Conservation (phyloP, 306 rosid species). For the Sicyos edulis region DNA sequence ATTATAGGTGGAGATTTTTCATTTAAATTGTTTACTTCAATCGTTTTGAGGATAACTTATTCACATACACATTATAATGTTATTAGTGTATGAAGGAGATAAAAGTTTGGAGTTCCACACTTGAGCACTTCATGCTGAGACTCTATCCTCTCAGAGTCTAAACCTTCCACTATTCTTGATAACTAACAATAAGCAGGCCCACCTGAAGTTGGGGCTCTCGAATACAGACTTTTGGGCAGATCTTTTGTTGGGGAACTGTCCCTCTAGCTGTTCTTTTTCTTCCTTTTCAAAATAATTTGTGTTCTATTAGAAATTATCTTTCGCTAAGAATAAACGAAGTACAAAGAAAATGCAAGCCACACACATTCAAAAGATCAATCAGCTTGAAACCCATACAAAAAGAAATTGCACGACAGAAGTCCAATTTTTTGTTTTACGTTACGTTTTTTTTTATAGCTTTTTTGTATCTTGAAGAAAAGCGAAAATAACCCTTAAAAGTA, state of each 20-base stretch:
- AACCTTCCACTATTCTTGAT: conserved; percentile 8
- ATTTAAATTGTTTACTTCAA: background rate
- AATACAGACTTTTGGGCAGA: background rate
- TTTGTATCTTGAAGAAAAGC: no score
- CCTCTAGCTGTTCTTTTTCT: background rate
- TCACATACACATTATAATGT: background rate
- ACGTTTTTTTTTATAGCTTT: no score
- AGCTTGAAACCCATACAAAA: no score
- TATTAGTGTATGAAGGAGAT: background rate
- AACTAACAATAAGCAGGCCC: background rate
- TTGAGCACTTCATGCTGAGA: background rate
- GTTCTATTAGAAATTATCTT: background rate
- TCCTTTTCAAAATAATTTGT: background rate
- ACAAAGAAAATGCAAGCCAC: background rate
- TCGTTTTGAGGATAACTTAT: background rate
- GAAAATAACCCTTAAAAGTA: background rate
- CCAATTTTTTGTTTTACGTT: no score
- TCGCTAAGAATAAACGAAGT: background rate
- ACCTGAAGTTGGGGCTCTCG: background rate
- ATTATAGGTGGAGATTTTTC: background rate
- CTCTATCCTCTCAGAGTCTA: background rate
- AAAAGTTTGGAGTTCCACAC: background rate
- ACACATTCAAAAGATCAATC: background rate
- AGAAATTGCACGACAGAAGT: no score
- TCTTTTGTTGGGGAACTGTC: conserved; percentile 3